Conservation (phyloP, 257 asterid genomes). For the Solanum neorickii region DNA sequence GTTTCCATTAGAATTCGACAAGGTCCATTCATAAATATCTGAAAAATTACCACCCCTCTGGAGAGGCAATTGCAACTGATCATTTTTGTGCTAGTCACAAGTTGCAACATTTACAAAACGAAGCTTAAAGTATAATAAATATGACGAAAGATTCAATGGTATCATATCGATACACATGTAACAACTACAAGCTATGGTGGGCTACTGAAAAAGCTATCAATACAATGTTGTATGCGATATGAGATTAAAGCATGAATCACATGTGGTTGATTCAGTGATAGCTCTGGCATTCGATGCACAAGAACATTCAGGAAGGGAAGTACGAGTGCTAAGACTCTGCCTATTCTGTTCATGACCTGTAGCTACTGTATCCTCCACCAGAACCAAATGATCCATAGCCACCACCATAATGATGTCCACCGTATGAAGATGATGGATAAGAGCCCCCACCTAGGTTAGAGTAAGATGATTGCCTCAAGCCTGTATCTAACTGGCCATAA, state of each 20-base stretch:
- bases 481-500: conserved; percentile 5
- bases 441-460: conserved; percentile 44
- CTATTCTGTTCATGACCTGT: conserved; percentile 28
- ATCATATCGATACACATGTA: not conserved
- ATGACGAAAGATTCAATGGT: not conserved
- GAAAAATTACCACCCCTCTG: not conserved
- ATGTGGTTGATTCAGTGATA: not conserved
- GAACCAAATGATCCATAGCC: conserved; percentile 54
- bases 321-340: not conserved
- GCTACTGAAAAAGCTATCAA: not conserved
- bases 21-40: not conserved
- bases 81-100: not conserved
- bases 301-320: not conserved
- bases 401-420: conserved; percentile 44
- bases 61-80: not conserved
- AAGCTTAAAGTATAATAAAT: not conserved
- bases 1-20: not conserved
- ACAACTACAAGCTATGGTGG: not conserved
- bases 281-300: not conserved
- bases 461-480: conserved; percentile 40
- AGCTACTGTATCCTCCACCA: conserved; percentile 51
- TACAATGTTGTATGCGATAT: not conserved
- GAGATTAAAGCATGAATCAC: not conserved
- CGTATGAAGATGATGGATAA: conserved; percentile 29
- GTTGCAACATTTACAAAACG: not conserved